Evolutionary conservation across 169 alveolate genomes (phyloP), one percentile per base, ranked within the genome.

Genomic region (Eimeria praecox): DNA sequence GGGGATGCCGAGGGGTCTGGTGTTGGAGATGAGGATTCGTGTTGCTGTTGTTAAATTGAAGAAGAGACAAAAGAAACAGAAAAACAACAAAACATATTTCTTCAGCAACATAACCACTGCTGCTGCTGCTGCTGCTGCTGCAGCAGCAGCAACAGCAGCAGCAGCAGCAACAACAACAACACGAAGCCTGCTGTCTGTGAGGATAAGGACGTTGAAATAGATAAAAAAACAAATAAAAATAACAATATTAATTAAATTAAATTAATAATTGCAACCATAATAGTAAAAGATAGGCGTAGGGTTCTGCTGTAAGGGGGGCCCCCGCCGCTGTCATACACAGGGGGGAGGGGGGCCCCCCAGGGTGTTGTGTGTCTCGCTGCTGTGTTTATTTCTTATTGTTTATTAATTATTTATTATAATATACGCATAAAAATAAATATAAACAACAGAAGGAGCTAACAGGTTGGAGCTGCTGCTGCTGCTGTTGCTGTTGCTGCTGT

Each of bases 91-190:
- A 49, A 49, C 56, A 56, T 8, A 20, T 2, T 27, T 56, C 27
- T 27, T 14, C 27, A 5, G 4, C 66, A 18, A 14, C 66, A 56
- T 56, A 56, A n/a, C n/a, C n/a, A n/a, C n/a, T n/a, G n/a, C n/a
- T n/a, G n/a, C n/a, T n/a, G n/a, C n/a, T n/a, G n/a, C n/a, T n/a
- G n/a, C n/a, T n/a, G n/a, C n/a, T n/a, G n/a, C n/a, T 56, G 66
- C 66, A 56, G 49, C 44, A n/a, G 80, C 80, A 10, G 80, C 80
- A 69, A 44, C 49, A 69, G 80, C 80, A 69, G 80, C 44, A 69
- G 80, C 24, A 69, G 44, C 46, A 27, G 80, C 80, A 69, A 12
- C 80, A 69, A n/a, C n/a, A n/a, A n/a, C n/a, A 20, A 56, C 27
- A 9, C n/a, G 24, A 16, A 20, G 66, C n/a, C 66, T 56, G 66